Evolutionary conservation across 2,329 filamentous ascomycete genomes (phyloP), one percentile per base, ranked within the genome.

Genomic region (Beauveria australis): DNA sequence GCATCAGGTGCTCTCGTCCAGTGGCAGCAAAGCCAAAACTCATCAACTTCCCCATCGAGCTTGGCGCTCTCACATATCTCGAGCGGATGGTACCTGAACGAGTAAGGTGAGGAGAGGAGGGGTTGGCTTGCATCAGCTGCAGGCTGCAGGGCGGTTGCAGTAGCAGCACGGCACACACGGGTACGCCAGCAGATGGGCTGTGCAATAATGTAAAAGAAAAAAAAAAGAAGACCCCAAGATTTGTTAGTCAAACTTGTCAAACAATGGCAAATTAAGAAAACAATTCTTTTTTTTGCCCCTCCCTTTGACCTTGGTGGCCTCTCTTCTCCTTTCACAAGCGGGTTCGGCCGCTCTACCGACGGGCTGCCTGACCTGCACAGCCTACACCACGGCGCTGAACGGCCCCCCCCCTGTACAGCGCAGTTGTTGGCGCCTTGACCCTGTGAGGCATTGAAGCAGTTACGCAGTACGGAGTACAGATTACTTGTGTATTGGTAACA

Each of bases 11-110:
- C 14, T 43, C 37, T 47, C 54, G 14, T 10, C 55, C 55, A 49
- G 46, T 58, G 46, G 33, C 14, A 51, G 46, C 55, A 58, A 24
- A 58, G 55, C 33, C 46, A 58, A 58, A 58, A 43, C 53, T 56
- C 53, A 51, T 58, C 55, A 58, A 10, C 55, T 58, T 49, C 55
- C 55, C 44, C 46, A 41, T 58, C 37, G 12, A 58, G 55, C 14
- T 37, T 58, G 55, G 55, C 33, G 55, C 44, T 8, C 54, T 48
- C n/a, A 24, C 44, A 40, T 16, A 28, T 40, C n/a, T 28, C 44
- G 30, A 33, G 30, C 10, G 9, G 30, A 33, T 49, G 54, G 44
- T 41, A 46, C 43, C 53, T 46, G 52, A 28, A 33, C 28, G 43
- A 56, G 26, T 26, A 43, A 55, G 53, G 12, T 18, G 53, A 40